These are phyloP conservation scores for Cantharellus cinnabarinus DNA, from an alignment of 768 basidiomycete species.

Conservation along the genomic window DNA sequence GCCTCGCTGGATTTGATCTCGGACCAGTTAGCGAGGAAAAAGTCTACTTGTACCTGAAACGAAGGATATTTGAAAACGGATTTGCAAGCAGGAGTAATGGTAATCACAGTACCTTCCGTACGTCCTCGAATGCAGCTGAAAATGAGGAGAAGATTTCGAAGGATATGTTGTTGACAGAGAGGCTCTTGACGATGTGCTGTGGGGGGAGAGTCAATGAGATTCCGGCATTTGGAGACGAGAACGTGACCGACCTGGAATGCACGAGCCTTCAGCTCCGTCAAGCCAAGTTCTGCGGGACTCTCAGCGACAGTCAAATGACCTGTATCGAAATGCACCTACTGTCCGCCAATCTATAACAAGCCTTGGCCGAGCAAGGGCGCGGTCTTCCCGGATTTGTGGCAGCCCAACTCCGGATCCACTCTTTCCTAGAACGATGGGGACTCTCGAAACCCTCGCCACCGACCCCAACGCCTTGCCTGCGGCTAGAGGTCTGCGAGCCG, in stretches of 20 bases:
- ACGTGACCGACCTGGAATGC: constrained; percentile 25
- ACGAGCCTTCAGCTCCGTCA: constrained; percentile 49
- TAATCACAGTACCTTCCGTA: constrained; percentile 35
- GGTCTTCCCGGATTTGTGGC: constrained; percentile 38
- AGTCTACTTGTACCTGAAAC: constrained; percentile 40
- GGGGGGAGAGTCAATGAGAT: neutral
- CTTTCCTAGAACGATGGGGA: constrained; percentile 24
- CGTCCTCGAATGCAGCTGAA: constrained; percentile 59
- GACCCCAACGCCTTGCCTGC: neutral
- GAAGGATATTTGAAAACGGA: neutral
- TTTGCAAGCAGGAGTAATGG: neutral
- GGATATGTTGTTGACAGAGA: constrained; percentile 63
- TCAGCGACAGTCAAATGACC: neutral
- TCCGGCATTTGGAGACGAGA: constrained; percentile 3
- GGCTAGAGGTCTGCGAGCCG: neutral
- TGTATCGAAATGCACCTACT: constrained; percentile 25
- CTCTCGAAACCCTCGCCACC: constrained; percentile 3
- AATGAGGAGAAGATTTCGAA: constrained; percentile 77
- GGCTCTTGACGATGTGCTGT: constrained; percentile 55
- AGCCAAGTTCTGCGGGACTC: constrained; percentile 35
- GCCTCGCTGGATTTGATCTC: constrained; percentile 67
- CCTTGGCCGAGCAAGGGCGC: constrained; percentile 65
- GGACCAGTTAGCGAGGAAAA: constrained; percentile 63
- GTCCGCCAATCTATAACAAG: constrained; percentile 66
- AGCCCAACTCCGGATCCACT: constrained; percentile 62